phyloP scores from a whole-genome alignment of 1,139 yeast genomes.

The Hyphopichia buzzinii region DNA sequence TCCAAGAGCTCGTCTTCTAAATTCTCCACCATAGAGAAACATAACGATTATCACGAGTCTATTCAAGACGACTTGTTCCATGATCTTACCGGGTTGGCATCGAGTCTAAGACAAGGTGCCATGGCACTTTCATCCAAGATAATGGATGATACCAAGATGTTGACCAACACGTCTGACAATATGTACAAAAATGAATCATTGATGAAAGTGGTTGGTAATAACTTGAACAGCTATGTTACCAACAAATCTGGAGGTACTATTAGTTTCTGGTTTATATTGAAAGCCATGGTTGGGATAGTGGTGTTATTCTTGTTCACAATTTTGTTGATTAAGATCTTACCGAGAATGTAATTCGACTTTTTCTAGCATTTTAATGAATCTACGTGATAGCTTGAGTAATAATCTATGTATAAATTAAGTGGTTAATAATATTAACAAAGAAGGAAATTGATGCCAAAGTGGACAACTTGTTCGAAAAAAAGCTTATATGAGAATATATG shows the following conservation, averaged over 20 bases:
- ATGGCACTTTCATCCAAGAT: slow-evolving; percentile 32
- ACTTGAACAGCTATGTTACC: slow-evolving; percentile 33
- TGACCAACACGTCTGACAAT: slow-evolving; percentile 37
- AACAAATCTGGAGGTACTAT: slow-evolving; percentile 42
- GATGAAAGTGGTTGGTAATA: slow-evolving; percentile 37
- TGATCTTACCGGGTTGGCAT: slow-evolving; percentile 38
- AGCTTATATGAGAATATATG: background rate
- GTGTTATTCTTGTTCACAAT: slow-evolving; percentile 28
- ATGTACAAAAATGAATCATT: slow-evolving; percentile 35
- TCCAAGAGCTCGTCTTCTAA: slow-evolving; percentile 19
- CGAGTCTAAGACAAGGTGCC: slow-evolving; percentile 37
- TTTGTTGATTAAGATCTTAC: slow-evolving; percentile 25
- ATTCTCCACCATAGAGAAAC: slow-evolving; percentile 4
- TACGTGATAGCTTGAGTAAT: background rate
- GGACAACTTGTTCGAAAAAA: background rate
- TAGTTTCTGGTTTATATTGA: slow-evolving; percentile 34
- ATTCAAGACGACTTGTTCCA: slow-evolving; percentile 41
- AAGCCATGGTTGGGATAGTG: slow-evolving; percentile 22
- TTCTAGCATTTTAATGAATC: background rate
- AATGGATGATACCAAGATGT: slow-evolving; percentile 34
- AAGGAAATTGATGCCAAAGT: background rate
- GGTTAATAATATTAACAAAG: slow-evolving; percentile 1
- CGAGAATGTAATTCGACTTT: slow-evolving; percentile 17
- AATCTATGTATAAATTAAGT: background rate
- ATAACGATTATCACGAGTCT: slow-evolving; percentile 41